Evolutionary conservation across 2,329 filamentous ascomycete species (phyloP).

Genomic region (Plectosphaerella plurivora): DNA sequence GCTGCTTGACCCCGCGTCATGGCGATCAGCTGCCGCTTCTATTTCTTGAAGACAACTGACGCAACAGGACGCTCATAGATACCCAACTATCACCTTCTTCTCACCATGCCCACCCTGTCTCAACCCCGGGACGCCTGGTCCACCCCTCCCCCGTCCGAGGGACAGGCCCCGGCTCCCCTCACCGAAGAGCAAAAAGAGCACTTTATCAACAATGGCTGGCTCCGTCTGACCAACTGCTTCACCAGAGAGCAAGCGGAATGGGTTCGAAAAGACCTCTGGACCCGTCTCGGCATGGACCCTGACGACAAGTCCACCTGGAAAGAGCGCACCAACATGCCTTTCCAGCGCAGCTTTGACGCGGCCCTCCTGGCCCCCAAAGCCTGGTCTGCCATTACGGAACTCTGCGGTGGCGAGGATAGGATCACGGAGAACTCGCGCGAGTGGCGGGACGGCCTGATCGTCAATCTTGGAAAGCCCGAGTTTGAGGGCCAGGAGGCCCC

Average conservation of each 20-base stretch:
- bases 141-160: not conserved
- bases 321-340: constrained; percentile 60
- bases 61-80: not conserved
- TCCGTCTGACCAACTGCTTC: constrained; percentile 27
- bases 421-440: constrained; percentile 40
- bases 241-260: constrained; percentile 29
- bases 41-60: too few relatives aligned
- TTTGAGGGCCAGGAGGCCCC: constrained; percentile 40
- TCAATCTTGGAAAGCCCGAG: constrained; percentile 59
- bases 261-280: constrained; percentile 50
- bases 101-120: constrained; percentile 4
- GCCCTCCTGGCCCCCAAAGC: constrained; percentile 57
- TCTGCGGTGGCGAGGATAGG: constrained; percentile 59
- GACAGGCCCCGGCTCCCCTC: constrained; percentile 16
- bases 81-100: not conserved
- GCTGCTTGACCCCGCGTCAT: too few relatives aligned
- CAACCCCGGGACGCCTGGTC: not conserved
- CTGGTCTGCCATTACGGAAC: constrained; percentile 62
- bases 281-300: constrained; percentile 59
- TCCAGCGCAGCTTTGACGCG: constrained; percentile 49
- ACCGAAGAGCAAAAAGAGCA: constrained; percentile 34
- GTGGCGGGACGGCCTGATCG: constrained; percentile 67
- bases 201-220: constrained; percentile 33
- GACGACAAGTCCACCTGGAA: constrained; percentile 62
- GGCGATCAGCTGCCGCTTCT: too few relatives aligned